Base-by-base conservation (phyloP, 768 basidiomycete genomes). In the Wakefieldia striispora region DNA sequence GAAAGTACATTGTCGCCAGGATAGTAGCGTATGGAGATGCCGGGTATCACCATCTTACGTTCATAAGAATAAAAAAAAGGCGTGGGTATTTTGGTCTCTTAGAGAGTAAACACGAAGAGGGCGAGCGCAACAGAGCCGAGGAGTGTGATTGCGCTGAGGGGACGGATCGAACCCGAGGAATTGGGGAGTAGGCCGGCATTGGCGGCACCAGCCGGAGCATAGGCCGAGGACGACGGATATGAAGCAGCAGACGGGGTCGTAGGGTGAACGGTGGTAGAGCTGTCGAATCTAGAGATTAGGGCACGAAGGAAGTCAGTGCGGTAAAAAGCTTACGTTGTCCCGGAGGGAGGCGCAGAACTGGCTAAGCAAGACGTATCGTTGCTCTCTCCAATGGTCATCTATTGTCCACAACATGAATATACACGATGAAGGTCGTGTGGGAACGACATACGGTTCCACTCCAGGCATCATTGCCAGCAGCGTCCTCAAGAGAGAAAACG, bases 401-500 rank as follows among this genome's bases (percentile, higher is more conserved):
- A 34, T 46, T 20, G 21, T 39, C 7, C 31, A 6, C 7, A 17
- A 43, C 44, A 23, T 24, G 9, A 41, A 42, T 27, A 10, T 13
- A 23, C 5, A 36, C 31, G 16, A 10, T 35, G 26, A 16, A 10
- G 16, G 1, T 10, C 12, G 17, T 39, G 21, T 14, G 31, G 13
- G 40, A 37, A 39, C 52, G 16, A 74, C 81, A 61, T 52, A 88
- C 88, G 11, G 55, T 58, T 31, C 70, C 73, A 55, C 79, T 82
- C 88, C 88, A 91, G 3, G 78, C 86, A 57, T 89, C 86, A 3
- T 83, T 61, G 24, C 71, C 79, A 29, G 58, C 46, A 2, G 67
- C 58, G 60, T 88, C 86, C 51, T 76, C 64, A 16, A 88, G 53
- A 14, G 76, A 83, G 27, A 89, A 53, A 54, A 72, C 63, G 34